Evolutionary conservation across 352 stramenopile genomes (phyloP), one percentile per base, ranked within the genome.

Genomic region (Aphanomyces stellatus): DNA sequence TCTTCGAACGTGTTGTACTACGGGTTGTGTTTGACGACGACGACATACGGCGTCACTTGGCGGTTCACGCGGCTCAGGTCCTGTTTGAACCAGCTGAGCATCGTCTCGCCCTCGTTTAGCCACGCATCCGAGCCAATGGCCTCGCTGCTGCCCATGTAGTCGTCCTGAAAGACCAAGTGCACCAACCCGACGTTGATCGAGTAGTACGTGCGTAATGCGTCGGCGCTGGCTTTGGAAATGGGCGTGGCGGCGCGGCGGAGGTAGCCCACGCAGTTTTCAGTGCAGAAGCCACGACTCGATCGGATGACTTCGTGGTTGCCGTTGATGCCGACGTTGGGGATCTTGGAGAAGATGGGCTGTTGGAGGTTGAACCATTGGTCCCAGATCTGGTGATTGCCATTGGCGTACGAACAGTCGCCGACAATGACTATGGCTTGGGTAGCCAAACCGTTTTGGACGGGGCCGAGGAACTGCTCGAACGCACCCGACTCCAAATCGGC

Each of bases 281-380:
- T 70, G n/a, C 74, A 65, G 64, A 86, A 82, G 10, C 71, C 75
- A 1, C 62, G 69, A 13, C 72, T 72, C 40, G 40, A 10, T 65
- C 69, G 68, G 53, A 73, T 74, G 35, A 81, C 81, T 69, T 90
- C 82, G 73, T 91, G 82, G 69, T 91, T 89, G 28, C 82, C 82
- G 48, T 85, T 77, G 49, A 77, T 78, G 11, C 75, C 77, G 34
- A 78, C 76, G 24, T 74, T 71, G 0, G 77, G 77, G 35, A 88
- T 73, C 35, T 72, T 62, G 11, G 72, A 76, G 22, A 77, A 74
- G 2, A 85, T 63, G 41, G 79, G 75, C 56, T 80, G 72, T 59
- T 82, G 77, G 62, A 88, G 60, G 8, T 59, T 66, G 56, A 84
- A 81, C 72, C 81, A 91, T 30, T 79, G 85, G 73, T 91, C 82